These are phyloP conservation scores for Gossypium rotundifolium DNA, from an alignment of 345 rosid species.

Conservation along the genomic window DNA sequence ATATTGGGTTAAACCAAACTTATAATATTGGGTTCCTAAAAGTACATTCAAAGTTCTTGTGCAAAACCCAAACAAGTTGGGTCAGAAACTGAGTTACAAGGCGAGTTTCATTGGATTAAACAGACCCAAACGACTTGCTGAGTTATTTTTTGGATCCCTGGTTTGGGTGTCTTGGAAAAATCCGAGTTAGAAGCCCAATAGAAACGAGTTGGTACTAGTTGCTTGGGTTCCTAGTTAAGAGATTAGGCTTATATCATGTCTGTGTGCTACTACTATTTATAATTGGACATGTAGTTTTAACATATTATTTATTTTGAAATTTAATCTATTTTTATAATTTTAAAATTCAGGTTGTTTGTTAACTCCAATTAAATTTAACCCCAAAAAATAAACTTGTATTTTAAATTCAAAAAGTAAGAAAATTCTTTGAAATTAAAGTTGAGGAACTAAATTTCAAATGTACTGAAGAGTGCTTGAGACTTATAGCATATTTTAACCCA, in stretches of 20 bases:
- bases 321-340: too few species aligned
- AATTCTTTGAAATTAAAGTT: too few species aligned
- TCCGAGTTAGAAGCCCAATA: constrained; percentile 57
- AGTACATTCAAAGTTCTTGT: constrained; percentile 31
- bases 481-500: too few species aligned
- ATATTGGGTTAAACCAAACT: too few species aligned
- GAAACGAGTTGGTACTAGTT: constrained; percentile 28
- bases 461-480: too few species aligned
- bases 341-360: too few species aligned
- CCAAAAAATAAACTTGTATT: too few species aligned
- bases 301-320: too few species aligned
- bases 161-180: constrained; percentile 48
- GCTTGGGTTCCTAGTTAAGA: not conserved
- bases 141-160: constrained; percentile 50
- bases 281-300: not conserved
- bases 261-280: not conserved
- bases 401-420: too few species aligned
- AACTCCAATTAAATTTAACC: too few species aligned
- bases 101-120: constrained; percentile 29
- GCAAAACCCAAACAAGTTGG: constrained; percentile 29
- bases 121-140: constrained; percentile 4
- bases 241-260: too few species aligned
- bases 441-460: too few species aligned
- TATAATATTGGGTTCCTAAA: constrained; percentile 18
- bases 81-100: constrained; percentile 48